Conservation (phyloP, 345 rosid genomes). For the Fremontodendron californicum region DNA sequence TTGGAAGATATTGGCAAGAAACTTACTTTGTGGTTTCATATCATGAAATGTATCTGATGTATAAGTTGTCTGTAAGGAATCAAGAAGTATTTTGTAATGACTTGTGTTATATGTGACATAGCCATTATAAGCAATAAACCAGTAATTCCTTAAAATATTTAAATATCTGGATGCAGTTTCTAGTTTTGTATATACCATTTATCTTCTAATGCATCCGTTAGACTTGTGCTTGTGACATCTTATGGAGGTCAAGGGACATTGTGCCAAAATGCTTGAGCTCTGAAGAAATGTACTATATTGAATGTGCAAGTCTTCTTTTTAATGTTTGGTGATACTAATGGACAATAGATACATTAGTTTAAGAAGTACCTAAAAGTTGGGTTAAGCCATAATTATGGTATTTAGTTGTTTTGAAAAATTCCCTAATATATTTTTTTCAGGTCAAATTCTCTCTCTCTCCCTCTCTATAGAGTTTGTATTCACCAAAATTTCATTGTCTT, state of each 20-base stretch:
- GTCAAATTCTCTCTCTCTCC: not conserved
- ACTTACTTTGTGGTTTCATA: not conserved
- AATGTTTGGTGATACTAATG: not conserved
- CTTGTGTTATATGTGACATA: not conserved
- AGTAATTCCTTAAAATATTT: not conserved
- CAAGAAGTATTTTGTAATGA: not conserved
- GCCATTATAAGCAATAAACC: not conserved
- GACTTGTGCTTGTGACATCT: not conserved
- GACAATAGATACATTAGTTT: not conserved
- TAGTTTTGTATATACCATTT: not conserved
- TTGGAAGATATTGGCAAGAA: conserved; percentile 84
- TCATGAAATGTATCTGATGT: not conserved
- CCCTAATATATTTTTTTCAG: not conserved
- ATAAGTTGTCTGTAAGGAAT: not conserved
- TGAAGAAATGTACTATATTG: not conserved
- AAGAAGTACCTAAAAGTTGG: not conserved
- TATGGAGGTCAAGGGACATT: not conserved
- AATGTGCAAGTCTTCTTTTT: not conserved
- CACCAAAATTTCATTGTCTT: not conserved
- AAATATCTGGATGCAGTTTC: not conserved
- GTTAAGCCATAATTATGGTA: not conserved
- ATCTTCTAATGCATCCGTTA: not conserved
- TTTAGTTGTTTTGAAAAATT: not conserved
- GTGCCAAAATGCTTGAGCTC: not conserved
- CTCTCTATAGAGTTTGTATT: not conserved